phyloP scores from a whole-genome alignment of 495 filamentous ascomycete genomes.

The Astrothelium macrocarpum region DNA sequence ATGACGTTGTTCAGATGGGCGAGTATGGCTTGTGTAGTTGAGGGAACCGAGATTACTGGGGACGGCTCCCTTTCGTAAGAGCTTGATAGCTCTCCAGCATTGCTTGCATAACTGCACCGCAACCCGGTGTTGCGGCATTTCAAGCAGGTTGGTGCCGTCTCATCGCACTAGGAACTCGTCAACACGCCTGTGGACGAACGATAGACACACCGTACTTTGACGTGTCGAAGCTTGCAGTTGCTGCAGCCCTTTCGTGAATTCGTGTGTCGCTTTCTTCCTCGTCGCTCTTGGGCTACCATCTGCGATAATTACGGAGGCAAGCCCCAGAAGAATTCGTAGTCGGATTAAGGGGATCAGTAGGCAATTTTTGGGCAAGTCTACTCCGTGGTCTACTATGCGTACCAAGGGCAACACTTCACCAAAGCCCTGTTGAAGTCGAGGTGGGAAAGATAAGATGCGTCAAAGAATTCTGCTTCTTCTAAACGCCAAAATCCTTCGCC shows the following conservation, averaged over 20 bases:
- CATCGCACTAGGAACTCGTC: background rate
- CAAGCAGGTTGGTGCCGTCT: background rate
- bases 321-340: no score
- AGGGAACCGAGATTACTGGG: background rate
- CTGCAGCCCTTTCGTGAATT: background rate
- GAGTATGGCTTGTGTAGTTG: background rate
- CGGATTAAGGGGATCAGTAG: no score
- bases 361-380: no score
- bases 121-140: background rate
- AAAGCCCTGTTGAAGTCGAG: no score
- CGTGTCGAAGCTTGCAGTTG: constrained; percentile 2
- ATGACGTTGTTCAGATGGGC: background rate
- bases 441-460: no score
- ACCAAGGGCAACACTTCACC: no score
- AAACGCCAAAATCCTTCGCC: no score
- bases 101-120: background rate
- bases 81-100: background rate
- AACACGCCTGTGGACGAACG: background rate
- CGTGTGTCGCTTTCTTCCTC: background rate
- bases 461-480: no score
- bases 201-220: background rate
- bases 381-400: no score
- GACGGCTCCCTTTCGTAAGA: background rate
- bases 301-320: background rate
- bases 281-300: background rate